Evolutionary conservation across 768 basidiomycete species (phyloP), one percentile per base, ranked within the genome.

Genomic region (Phallus indusiatus): DNA sequence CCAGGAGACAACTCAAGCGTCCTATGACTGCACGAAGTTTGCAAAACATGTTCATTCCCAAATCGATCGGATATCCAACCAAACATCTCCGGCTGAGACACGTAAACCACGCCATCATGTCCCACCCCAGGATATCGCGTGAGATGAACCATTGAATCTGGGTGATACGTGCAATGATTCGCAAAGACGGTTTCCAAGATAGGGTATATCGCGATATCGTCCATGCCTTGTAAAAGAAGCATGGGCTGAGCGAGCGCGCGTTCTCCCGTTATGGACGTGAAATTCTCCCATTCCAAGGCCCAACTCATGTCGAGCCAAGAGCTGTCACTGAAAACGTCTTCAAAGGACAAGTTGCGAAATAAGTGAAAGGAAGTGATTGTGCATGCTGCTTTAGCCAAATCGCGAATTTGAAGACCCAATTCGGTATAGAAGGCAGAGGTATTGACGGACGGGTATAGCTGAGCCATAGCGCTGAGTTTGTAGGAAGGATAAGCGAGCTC

Each of bases 31-130:
- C 28, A 28, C 28, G 28, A n/a, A n/a, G n/a, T 28, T 28, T 7
- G 28, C 28, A 28, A 28, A 28, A 28, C 28, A 28, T 7, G 28
- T 28, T 3, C 28, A 28, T 28, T 28, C 28, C 7, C 28, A 28
- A 57, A 57, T n/a, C 56, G 56, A 50, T 47, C 47, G 17, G 33
- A 46, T 33, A 57, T 57, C 56, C 56, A 57, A 24, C 18, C 22
- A 33, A 57, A 57, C n/a, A 48, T 48, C 47, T 57, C 56, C 11
- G 50, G n/a, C 17, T 57, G 56, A 33, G 56, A 57, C 1, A 50
- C 56, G 28, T 11, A 57, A 1, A 47, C 56, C 8, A 57, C 56
- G 5, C 24, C 36, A 28, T 57, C 56, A 34, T 57, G 56, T 16
- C 37, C 56, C 46, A 21, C 28, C n/a, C 21, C 56, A 12, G 56